A percentile compares a stretch with the other conserved stretches of the same genome.
Conservation (phyloP, 257 asterid genomes). For the Plectranthus barbatus region DNA sequence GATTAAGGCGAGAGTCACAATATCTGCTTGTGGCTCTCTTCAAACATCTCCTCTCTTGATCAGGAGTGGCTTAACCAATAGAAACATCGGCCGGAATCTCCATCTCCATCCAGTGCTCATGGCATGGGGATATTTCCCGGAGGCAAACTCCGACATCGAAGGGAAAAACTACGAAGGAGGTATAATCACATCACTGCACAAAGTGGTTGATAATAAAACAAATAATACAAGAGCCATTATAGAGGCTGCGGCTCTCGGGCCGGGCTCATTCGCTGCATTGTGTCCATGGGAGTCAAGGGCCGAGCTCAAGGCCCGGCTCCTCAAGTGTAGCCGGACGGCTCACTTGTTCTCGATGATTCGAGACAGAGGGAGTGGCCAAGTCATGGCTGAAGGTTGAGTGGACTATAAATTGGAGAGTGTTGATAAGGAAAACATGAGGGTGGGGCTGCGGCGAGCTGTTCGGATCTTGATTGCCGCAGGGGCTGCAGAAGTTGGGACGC, state of each 20-base stretch:
- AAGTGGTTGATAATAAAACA: constrained; percentile 26
- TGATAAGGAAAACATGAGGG: constrained; percentile 53
- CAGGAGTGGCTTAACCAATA: constrained; percentile 61
- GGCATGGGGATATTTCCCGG: constrained; percentile 96
- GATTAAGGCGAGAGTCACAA: constrained; percentile 56
- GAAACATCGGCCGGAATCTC: constrained; percentile 67
- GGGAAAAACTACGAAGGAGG: constrained; percentile 74
- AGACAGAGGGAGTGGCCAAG: constrained; percentile 51
- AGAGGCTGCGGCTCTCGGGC: constrained; percentile 54
- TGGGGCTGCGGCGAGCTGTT: constrained; percentile 39
- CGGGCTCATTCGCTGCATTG: constrained; percentile 58
- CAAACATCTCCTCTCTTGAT: constrained; percentile 75
- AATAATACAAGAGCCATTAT: constrained; percentile 41
- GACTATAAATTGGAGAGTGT: constrained; percentile 18
- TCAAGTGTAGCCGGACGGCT: constrained; percentile 57
- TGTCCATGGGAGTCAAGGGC: constrained; percentile 62
- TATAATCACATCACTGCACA: constrained; percentile 66
- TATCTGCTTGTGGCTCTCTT: constrained; percentile 85
- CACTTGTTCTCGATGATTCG: constrained; percentile 58
- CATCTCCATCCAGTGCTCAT: constrained; percentile 78
- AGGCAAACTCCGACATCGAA: constrained; percentile 23
- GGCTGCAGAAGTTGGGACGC: constrained; percentile 80
- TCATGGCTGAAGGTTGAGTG: constrained; percentile 40
- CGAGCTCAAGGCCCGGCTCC: constrained; percentile 30
- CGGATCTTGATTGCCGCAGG: constrained; percentile 72